Conservation (phyloP, 2,329 filamentous ascomycete genomes). For the Blumeria graminis region DNA sequence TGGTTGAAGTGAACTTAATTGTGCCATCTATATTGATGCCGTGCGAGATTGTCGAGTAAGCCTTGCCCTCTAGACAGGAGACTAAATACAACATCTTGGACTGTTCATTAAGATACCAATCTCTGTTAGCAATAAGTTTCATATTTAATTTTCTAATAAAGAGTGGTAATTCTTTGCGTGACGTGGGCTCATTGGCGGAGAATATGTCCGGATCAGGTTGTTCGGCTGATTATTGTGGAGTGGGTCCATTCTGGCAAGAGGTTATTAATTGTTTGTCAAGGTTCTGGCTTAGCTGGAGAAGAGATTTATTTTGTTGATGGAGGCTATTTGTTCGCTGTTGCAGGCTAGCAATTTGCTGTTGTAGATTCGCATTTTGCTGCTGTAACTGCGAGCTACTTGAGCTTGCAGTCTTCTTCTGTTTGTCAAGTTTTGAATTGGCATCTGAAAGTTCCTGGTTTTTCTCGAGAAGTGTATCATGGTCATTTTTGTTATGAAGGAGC, state of each 20-base stretch:
- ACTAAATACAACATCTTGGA: not conserved
- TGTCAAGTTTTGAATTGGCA: not conserved
- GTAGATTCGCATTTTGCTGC: not conserved
- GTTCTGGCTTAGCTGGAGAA: conserved; percentile 1
- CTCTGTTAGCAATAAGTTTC: not conserved
- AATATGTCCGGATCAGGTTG: not conserved
- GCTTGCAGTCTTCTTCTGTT: not conserved
- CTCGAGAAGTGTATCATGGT: not conserved
- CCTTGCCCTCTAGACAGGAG: not conserved
- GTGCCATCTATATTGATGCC: not conserved
- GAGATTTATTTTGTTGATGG: not conserved
- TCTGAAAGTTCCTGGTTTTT: conserved; percentile 1
- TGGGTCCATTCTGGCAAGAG: not conserved
- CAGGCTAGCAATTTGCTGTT: not conserved
- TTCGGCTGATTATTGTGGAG: not conserved
- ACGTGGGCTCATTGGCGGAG: not conserved
- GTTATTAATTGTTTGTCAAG: not conserved
- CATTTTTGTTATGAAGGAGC: not conserved
- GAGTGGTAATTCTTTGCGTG: not conserved
- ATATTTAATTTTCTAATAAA: not conserved
- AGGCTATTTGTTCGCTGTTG: no score
- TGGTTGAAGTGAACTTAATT: not conserved
- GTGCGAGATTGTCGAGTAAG: not conserved
- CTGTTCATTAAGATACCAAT: not conserved
- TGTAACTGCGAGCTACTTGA: not conserved